Conservation (phyloP, 2,329 filamentous ascomycete genomes). For the Ilyonectria sp. region DNA sequence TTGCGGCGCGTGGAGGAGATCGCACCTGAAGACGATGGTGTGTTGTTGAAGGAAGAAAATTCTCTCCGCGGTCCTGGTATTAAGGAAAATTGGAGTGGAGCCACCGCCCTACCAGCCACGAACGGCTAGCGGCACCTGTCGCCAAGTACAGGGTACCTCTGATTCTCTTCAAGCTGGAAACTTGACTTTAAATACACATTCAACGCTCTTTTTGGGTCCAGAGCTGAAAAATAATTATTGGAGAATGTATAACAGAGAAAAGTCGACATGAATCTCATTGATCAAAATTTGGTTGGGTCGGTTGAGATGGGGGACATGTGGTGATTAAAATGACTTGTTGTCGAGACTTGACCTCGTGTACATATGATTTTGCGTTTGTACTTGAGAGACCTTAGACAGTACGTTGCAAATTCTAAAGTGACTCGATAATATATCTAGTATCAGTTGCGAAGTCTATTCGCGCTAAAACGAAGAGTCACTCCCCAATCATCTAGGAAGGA, state of each 20-base stretch:
- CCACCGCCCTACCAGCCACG: conserved; percentile 1
- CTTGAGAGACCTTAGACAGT: too few relatives aligned
- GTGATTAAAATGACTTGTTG: too few relatives aligned
- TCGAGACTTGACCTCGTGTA: too few relatives aligned
- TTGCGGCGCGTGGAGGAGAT: background rate
- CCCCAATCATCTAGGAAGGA: background rate
- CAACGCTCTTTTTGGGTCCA: too few relatives aligned
- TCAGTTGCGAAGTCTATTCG: background rate
- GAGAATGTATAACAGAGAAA: too few relatives aligned
- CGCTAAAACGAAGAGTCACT: background rate
- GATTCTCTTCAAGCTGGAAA: too few relatives aligned
- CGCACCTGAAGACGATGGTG: background rate
- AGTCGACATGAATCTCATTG: too few relatives aligned
- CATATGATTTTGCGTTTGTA: too few relatives aligned
- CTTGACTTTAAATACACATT: too few relatives aligned
- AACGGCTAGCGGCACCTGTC: background rate
- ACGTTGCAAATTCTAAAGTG: too few relatives aligned
- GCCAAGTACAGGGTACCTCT: background rate
- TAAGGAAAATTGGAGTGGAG: conserved; percentile 8
- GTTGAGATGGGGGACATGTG: too few relatives aligned
- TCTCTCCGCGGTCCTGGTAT: conserved; percentile 6
- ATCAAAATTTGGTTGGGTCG: background rate
- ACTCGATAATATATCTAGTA: background rate
- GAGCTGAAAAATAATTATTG: too few relatives aligned
- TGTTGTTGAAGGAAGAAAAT: conserved; percentile 14